These are phyloP conservation scores for Xylaria multiplex DNA, from an alignment of 2,329 filamentous ascomycete species.

Conservation along the genomic window DNA sequence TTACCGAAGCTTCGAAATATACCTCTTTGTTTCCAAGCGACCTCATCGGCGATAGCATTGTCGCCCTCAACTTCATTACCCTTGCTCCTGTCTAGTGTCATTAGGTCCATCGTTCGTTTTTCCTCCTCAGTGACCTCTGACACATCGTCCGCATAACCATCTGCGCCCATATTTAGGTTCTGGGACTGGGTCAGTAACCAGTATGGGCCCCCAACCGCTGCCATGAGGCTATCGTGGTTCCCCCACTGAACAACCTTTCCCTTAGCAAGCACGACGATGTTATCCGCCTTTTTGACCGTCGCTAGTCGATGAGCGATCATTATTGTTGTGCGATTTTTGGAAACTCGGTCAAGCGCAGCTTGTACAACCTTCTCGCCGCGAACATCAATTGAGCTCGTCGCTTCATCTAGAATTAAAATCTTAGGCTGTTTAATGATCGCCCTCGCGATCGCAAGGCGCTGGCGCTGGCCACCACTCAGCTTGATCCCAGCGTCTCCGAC, in stretches of 20 bases:
- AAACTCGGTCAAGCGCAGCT: conserved; percentile 64
- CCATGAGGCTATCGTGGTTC: conserved; percentile 76
- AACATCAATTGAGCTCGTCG: conserved; percentile 66
- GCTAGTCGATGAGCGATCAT: conserved; percentile 72
- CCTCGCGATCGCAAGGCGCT: conserved; percentile 73
- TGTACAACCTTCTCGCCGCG: conserved; percentile 63
- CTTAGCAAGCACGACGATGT: conserved; percentile 57
- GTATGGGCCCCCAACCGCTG: conserved; percentile 70
- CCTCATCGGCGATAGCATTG: conserved; percentile 8
- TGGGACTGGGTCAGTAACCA: conserved; percentile 72
- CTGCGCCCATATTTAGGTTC: conserved; percentile 61
- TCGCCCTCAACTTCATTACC: conserved; percentile 21
- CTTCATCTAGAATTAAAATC: conserved; percentile 64
- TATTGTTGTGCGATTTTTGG: conserved; percentile 69
- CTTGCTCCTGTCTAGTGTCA: conserved; percentile 57
- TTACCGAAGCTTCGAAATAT: conserved; percentile 45
- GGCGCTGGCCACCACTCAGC: conserved; percentile 74
- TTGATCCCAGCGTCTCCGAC: conserved; percentile 74
- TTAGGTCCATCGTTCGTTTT: conserved; percentile 53
- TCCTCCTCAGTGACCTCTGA: conserved; percentile 46
- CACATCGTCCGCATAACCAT: conserved; percentile 49
- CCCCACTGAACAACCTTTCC: conserved; percentile 78
- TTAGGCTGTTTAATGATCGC: conserved; percentile 71
- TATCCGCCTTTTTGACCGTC: conserved; percentile 58
- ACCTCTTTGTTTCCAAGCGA: conserved; percentile 38